These are phyloP conservation scores for Monsonia emarginata DNA, from an alignment of 441 rosid species.

Conservation along the genomic window DNA sequence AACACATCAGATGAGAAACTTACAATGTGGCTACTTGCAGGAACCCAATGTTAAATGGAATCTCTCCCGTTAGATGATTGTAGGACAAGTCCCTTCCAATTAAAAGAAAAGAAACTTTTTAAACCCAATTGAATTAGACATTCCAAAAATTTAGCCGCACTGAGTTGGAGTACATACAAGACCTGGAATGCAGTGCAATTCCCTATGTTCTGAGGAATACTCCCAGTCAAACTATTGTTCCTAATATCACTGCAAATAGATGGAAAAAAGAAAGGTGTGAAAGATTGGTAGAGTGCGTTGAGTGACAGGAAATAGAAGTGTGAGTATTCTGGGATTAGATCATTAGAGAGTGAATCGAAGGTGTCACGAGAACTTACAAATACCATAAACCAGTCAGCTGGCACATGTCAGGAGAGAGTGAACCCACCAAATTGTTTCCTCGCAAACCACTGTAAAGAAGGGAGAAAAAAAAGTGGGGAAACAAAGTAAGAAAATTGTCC, in stretches of 20 bases:
- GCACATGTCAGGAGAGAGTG: conserved; percentile 77
- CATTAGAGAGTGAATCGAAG: neutral
- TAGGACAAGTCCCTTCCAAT: conserved; percentile 66
- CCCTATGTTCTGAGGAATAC: conserved; percentile 72
- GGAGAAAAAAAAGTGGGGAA: neutral
- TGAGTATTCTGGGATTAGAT: neutral
- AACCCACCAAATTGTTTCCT: conserved; percentile 65
- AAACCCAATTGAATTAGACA: neutral
- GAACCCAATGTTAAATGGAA: conserved; percentile 85
- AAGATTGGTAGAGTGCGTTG: neutral
- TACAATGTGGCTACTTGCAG: conserved; percentile 50
- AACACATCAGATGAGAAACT: conserved; percentile 17
- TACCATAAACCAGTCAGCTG: conserved; percentile 91
- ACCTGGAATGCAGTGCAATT: conserved; percentile 89
- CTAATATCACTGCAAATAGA: conserved; percentile 60
- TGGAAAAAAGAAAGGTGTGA: neutral
- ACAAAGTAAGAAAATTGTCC: neutral
- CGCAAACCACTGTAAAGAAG: conserved; percentile 51
- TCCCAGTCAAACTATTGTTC: conserved; percentile 72
- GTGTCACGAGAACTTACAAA: conserved; percentile 47
- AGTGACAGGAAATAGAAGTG: neutral
- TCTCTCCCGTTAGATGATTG: conserved; percentile 64
- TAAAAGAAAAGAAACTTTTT: neutral
- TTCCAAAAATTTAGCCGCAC: no score
- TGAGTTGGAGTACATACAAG: conserved; percentile 35